A percentile compares a stretch with the other conserved stretches of the same genome.
phyloP scores from a whole-genome alignment of 805 yeast species.

The Saccharomycopsis sp. region DNA sequence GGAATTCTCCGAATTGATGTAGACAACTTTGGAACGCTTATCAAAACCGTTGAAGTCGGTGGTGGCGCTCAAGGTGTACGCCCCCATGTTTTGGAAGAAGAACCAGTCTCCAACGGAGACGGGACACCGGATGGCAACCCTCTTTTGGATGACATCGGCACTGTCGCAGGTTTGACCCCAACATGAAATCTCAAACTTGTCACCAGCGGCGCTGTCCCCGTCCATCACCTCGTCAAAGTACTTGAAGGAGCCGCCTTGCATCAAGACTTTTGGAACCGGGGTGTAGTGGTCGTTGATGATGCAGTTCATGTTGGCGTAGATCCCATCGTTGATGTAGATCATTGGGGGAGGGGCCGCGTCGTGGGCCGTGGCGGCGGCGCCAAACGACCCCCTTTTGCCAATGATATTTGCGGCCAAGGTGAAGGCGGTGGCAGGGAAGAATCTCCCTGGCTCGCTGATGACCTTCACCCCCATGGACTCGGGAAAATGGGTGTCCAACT shows the following conservation, averaged over 20 bases:
- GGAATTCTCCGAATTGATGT: slow-evolving; percentile 44
- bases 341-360: slow-evolving; percentile 38
- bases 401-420: slow-evolving; percentile 77
- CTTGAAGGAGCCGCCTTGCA: slow-evolving; percentile 41
- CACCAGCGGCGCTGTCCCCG: slow-evolving; percentile 19
- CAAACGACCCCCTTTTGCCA: slow-evolving; percentile 53
- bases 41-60: slow-evolving; percentile 87
- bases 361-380: neutral
- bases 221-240: slow-evolving; percentile 32
- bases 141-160: slow-evolving; percentile 65
- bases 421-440: slow-evolving; percentile 75
- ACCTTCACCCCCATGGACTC: slow-evolving; percentile 32
- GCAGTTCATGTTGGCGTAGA: slow-evolving; percentile 92
- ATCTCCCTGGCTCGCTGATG: slow-evolving; percentile 94
- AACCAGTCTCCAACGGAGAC: slow-evolving; percentile 88
- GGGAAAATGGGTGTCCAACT: slow-evolving; percentile 57
- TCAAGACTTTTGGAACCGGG: slow-evolving; percentile 61
- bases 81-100: slow-evolving; percentile 75
- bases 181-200: slow-evolving; percentile 42
- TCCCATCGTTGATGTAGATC: slow-evolving; percentile 90
- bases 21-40: slow-evolving; percentile 48
- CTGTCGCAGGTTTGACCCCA: slow-evolving; percentile 99
- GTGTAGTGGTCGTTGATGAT: slow-evolving; percentile 85
- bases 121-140: slow-evolving; percentile 44
- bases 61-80: slow-evolving; percentile 89